phyloP scores from a whole-genome alignment of 169 alveolate species.

The Plasmodium vivax region DNA sequence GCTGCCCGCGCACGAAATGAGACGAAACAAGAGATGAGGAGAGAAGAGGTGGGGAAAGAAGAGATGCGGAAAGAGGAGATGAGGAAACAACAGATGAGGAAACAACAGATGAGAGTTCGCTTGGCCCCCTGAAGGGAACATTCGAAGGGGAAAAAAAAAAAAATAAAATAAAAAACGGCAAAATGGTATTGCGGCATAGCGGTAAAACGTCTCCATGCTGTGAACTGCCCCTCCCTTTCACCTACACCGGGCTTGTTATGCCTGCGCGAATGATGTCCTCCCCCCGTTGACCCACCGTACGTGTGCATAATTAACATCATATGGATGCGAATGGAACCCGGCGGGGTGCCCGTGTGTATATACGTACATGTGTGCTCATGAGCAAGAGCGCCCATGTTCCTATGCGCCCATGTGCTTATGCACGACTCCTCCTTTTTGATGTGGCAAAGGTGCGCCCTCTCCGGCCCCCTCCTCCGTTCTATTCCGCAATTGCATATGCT shows the following conservation, averaged over 20 bases:
- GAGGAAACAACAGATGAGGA: too few relatives aligned
- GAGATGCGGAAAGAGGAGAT: too few relatives aligned
- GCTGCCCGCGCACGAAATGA: slow-evolving; percentile 49
- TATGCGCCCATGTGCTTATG: neutral
- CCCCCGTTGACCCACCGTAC: neutral
- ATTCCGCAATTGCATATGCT: neutral
- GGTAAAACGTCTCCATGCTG: neutral
- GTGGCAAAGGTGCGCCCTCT: neutral
- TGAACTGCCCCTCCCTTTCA: neutral
- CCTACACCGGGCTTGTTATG: neutral
- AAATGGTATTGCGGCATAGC: neutral
- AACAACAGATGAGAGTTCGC: neutral
- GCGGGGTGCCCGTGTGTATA: neutral
- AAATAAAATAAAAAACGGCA: neutral
- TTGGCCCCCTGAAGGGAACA: neutral
- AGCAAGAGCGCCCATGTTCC: neutral
- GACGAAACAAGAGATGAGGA: slow-evolving; percentile 33
- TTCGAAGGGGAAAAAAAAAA: neutral
- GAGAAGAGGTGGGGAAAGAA: too few relatives aligned
- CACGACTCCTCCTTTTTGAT: neutral
- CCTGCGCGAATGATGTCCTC: neutral
- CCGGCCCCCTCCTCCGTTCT: neutral
- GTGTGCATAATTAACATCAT: neutral
- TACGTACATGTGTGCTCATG: too few relatives aligned
- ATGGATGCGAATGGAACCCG: neutral